Evolutionary conservation across 192 early-diverging fungal species (phyloP).

Genomic region (Anaeromyces robustus): DNA sequence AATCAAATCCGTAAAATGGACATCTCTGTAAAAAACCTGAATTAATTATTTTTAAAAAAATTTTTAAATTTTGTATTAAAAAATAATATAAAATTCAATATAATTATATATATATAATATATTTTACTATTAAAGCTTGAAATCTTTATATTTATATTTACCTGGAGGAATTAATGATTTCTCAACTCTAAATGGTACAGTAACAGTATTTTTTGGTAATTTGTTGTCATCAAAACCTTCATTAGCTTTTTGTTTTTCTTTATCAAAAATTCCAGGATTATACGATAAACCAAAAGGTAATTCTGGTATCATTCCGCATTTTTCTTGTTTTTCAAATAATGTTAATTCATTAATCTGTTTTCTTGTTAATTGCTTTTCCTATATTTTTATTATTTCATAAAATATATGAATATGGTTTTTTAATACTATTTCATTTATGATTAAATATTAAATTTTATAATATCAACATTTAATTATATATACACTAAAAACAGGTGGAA

Average conservation of each 20-base stretch:
- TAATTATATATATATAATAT: too few species aligned
- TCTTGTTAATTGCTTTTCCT: neutral
- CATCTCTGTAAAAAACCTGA: neutral
- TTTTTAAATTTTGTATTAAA: neutral
- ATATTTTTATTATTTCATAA: neutral
- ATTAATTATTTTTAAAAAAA: too few species aligned
- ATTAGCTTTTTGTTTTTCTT: neutral
- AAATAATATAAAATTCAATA: too few species aligned
- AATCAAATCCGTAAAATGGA: neutral
- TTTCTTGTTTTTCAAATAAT: neutral
- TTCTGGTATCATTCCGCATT: neutral
- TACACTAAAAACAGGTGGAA: neutral
- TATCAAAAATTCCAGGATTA: neutral
- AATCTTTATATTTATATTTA: too few species aligned
- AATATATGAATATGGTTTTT: too few species aligned
- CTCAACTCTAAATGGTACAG: neutral
- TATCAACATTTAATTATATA: too few species aligned
- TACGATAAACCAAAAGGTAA: neutral
- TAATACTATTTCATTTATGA: too few species aligned
- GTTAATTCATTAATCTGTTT: neutral
- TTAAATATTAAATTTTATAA: too few species aligned
- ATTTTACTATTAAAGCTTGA: too few species aligned
- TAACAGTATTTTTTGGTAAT: neutral
- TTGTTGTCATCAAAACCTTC: neutral
- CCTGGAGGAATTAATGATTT: neutral